phyloP scores from a whole-genome alignment of 768 basidiomycete species.

The Boletus subcaerulescens region DNA sequence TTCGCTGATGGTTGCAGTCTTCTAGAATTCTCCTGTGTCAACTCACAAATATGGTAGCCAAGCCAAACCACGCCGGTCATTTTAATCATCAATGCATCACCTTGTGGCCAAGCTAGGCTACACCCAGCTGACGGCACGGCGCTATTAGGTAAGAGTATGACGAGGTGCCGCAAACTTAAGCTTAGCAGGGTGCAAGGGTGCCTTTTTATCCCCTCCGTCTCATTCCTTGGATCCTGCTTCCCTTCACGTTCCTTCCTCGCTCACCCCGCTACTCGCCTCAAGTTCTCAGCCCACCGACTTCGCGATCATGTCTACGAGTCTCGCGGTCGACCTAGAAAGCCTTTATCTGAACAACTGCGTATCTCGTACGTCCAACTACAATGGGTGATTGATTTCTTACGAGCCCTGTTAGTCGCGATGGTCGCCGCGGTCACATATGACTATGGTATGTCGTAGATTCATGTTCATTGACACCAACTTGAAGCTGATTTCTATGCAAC shows the following conservation, averaged over 20 bases:
- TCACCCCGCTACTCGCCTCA: not conserved
- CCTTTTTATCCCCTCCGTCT: not conserved
- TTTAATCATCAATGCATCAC: too few species aligned
- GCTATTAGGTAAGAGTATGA: not conserved
- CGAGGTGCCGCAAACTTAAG: too few species aligned
- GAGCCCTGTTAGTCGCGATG: not conserved
- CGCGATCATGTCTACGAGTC: slow-evolving; percentile 1
- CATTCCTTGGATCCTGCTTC: not conserved
- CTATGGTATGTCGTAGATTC: slow-evolving; percentile 1
- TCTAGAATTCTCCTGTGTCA: too few species aligned
- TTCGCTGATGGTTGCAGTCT: too few species aligned
- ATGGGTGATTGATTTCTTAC: not conserved
- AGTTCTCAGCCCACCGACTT: not conserved
- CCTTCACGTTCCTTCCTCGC: not conserved
- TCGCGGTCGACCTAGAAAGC: not conserved
- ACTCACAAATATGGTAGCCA: too few species aligned
- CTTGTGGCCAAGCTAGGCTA: too few species aligned
- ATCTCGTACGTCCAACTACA: not conserved
- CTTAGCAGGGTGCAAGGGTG: too few species aligned
- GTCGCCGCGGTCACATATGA: not conserved
- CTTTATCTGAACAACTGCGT: slow-evolving; percentile 5
- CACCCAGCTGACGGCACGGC: too few species aligned
- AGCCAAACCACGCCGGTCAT: too few species aligned
- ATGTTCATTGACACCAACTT: not conserved
- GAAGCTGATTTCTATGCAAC: not conserved